Evolutionary conservation across 108 stramenopile species (phyloP), one percentile per base, ranked within the genome.

Genomic region (Mediolabrus comicus): DNA sequence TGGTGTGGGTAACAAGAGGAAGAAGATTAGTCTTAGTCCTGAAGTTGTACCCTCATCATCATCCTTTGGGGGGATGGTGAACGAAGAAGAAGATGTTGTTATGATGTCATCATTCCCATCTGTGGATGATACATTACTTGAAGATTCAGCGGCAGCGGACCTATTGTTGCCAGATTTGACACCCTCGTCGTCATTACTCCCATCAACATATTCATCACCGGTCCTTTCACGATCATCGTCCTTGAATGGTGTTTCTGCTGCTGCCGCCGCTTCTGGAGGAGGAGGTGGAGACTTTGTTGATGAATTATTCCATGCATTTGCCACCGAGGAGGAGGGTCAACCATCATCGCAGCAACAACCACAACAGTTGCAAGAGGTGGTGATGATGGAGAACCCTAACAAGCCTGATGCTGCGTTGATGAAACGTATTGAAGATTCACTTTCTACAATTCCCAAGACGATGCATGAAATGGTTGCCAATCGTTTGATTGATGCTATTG

Each of bases 381-480:
- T 14, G 31, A 34, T 53, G 34, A 39, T 46, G 52, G 17, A 67
- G 17, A 54, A 70, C 39, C 51, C 27, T 14, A 86, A 88, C 61
- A 75, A 61, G 25, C 88, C 92, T 7, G 79, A 86, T 60, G 77
- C 86, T 9, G 72, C 80, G 68, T 64, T 94, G 43, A 94, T 94
- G 89, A 77, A 82, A 65, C 79, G 85, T 52, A 83, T 94, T 19
- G 71, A 84, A 22, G 88, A 94, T 46, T 90, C 93, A 6, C 76
- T 94, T 32, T 70, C 81, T 4, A 61, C 86, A 1, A 62, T 94
- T 26, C 93, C 93, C 8, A 75, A 77, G 51, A 85, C 88, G 0
- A 81, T 94, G 53, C 93, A 94, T 62, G 89, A 90, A 66, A 70
- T 89, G 71, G 84, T 94, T 59, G 87, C 91, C 19, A 79, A 91